Conservation (phyloP, 1,284 basidiomycete genomes). For the Coriolopsis trogii region DNA sequence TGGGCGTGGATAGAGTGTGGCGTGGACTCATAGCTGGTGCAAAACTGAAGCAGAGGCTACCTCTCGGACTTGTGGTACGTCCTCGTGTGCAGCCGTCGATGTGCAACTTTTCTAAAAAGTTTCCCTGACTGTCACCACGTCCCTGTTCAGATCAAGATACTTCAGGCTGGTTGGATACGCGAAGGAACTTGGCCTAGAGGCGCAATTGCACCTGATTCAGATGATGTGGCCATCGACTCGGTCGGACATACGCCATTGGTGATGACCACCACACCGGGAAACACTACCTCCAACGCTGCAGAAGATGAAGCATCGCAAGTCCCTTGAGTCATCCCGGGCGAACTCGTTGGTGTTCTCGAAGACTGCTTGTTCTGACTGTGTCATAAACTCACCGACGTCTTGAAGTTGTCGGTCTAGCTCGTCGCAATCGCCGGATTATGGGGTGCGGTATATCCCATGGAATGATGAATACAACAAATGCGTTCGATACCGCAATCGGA, state of each 20-base stretch:
- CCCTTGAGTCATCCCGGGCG: background rate
- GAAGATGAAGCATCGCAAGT: background rate
- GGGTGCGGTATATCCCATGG: slow-evolving; percentile 5
- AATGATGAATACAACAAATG: slow-evolving; percentile 17
- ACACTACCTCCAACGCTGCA: background rate
- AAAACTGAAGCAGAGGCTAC: slow-evolving; percentile 57
- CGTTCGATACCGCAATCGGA: slow-evolving; percentile 4
- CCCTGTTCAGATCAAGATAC: slow-evolving; percentile 59
- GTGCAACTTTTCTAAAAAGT: background rate
- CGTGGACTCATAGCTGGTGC: slow-evolving; percentile 58
- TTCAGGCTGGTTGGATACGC: slow-evolving; percentile 72
- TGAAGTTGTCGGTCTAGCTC: slow-evolving; percentile 1
- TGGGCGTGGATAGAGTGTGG: slow-evolving; percentile 64
- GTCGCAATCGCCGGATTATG: background rate
- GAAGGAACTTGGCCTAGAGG: slow-evolving; percentile 75
- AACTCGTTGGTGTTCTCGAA: background rate
- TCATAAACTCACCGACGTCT: slow-evolving; percentile 10
- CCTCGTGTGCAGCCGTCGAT: background rate
- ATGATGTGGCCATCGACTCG: slow-evolving; percentile 49
- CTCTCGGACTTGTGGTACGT: slow-evolving; percentile 65
- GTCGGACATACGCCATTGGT: too few species aligned
- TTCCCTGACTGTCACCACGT: too few species aligned
- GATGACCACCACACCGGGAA: slow-evolving; percentile 8
- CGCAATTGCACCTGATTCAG: slow-evolving; percentile 56
- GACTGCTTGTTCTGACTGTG: slow-evolving; percentile 1